These are phyloP conservation scores for Lathyrus sativus DNA, from an alignment of 306 rosid species.

Conservation along the genomic window DNA sequence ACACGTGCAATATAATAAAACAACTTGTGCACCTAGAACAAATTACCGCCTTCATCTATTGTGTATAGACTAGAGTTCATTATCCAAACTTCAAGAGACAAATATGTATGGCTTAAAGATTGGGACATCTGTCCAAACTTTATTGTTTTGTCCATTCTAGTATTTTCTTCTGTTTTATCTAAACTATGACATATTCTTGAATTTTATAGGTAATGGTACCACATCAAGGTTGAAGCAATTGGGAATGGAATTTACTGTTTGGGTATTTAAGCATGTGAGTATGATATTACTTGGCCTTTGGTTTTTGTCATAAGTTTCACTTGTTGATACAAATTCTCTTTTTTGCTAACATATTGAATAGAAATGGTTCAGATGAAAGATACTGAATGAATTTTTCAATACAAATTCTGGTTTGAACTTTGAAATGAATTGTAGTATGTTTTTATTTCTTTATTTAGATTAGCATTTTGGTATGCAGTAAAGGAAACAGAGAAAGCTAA, in stretches of 20 bases:
- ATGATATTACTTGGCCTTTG: constrained; percentile 37
- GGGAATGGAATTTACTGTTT: constrained; percentile 98
- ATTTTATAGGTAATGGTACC: constrained; percentile 70
- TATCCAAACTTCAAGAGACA: neutral
- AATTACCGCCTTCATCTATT: constrained; percentile 2
- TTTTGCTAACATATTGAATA: constrained; percentile 13
- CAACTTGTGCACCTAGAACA: constrained; percentile 7
- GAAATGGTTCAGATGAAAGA: constrained; percentile 27
- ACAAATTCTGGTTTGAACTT: constrained; percentile 11
- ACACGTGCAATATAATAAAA: neutral
- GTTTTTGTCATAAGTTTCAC: constrained; percentile 13
- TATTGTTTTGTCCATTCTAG: neutral
- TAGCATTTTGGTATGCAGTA: too few species aligned
- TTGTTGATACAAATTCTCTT: neutral
- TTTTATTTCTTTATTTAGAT: too few species aligned
- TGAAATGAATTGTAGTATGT: too few species aligned
- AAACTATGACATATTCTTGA: constrained; percentile 33
- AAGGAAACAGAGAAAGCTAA: neutral
- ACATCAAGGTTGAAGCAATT: constrained; percentile 90
- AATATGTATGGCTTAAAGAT: constrained; percentile 25
- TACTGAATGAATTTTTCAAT: constrained; percentile 20
- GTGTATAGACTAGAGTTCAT: neutral
- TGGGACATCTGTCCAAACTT: constrained; percentile 19
- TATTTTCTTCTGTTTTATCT: constrained; percentile 1
- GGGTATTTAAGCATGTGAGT: constrained; percentile 98